Percentiles rank a stretch among this genome's conserved stretches.
phyloP scores from a whole-genome alignment of 2,329 filamentous ascomycete genomes.

The Botrytis paeoniae region DNA sequence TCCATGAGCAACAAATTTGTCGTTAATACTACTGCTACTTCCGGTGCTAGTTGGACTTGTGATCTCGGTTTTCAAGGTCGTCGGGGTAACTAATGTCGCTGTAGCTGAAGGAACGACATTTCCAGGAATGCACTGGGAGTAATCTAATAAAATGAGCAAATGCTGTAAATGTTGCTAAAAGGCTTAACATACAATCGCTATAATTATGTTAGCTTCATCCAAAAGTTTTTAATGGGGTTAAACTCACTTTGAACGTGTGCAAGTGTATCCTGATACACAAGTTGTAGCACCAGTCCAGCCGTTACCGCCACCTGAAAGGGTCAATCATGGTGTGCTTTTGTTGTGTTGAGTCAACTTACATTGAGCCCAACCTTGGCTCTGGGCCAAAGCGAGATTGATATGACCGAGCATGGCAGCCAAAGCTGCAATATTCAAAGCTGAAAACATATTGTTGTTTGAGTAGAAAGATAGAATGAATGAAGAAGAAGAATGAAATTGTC shows the following conservation, averaged over 20 bases:
- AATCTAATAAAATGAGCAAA: constrained; percentile 18
- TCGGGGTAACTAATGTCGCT: constrained; percentile 15
- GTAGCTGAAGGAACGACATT: constrained; percentile 13
- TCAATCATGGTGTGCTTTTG: neutral
- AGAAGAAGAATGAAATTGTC: neutral
- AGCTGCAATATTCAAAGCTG: constrained; percentile 26
- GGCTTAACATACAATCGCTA: constrained; percentile 9
- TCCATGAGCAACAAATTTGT: constrained; percentile 57
- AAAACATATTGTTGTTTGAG: constrained; percentile 24
- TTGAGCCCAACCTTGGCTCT: constrained; percentile 26
- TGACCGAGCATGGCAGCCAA: constrained; percentile 25
- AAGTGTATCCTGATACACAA: constrained; percentile 35
- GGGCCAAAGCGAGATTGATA: constrained; percentile 24
- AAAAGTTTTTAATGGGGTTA: neutral
- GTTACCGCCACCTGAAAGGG: constrained; percentile 33
- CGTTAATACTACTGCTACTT: constrained; percentile 52
- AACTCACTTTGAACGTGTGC: constrained; percentile 27
- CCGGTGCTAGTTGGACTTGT: constrained; percentile 19
- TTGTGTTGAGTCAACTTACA: constrained; percentile 22
- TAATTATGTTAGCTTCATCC: neutral
- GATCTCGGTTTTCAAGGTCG: constrained; percentile 7
- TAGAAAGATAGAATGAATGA: neutral
- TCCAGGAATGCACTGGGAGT: constrained; percentile 32
- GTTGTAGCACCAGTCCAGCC: constrained; percentile 34
- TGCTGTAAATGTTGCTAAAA: neutral